Conservation (phyloP, 768 basidiomycete genomes). For the Naganishia vishniacii region DNA sequence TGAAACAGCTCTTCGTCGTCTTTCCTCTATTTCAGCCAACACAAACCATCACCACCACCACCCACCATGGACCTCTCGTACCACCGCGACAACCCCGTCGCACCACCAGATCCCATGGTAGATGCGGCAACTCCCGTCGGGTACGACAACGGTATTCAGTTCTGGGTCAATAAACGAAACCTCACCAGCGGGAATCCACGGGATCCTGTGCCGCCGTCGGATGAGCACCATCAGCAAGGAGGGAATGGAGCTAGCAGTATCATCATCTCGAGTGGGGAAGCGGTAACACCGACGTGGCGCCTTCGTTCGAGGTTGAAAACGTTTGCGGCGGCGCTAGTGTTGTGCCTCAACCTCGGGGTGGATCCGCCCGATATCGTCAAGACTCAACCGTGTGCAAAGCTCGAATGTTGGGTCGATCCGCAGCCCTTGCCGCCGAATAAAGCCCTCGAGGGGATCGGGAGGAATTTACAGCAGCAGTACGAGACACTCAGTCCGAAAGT, state of each 20-base stretch:
- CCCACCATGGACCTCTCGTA: neutral
- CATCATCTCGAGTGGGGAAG: slow-evolving; percentile 45
- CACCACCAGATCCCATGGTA: too few relatives aligned
- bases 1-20: too few relatives aligned
- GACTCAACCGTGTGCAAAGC: slow-evolving; percentile 86
- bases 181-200: slow-evolving; percentile 81
- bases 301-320: slow-evolving; percentile 84
- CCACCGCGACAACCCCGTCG: slow-evolving; percentile 4
- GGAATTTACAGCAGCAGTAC: slow-evolving; percentile 89
- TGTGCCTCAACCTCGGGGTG: slow-evolving; percentile 94
- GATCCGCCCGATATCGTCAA: slow-evolving; percentile 97
- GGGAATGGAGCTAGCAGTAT: neutral
- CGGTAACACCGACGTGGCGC: slow-evolving; percentile 63
- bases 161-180: slow-evolving; percentile 64
- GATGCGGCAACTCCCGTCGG: too few relatives aligned
- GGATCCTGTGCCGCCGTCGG: slow-evolving; percentile 54
- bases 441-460: slow-evolving; percentile 86
- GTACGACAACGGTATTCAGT: slow-evolving; percentile 34
- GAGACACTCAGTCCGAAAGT: slow-evolving; percentile 92
- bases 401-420: slow-evolving; percentile 98
- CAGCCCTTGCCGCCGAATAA: slow-evolving; percentile 85
- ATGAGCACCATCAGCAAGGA: slow-evolving; percentile 28
- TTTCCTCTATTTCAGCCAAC: too few relatives aligned
- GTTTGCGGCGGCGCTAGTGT: slow-evolving; percentile 69
- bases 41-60: too few relatives aligned